A percentile compares a stretch with the other conserved stretches of the same genome.
Evolutionary conservation across 2,329 filamentous ascomycete genomes (phyloP).

Genomic region (Exutisphaerella laricina): DNA sequence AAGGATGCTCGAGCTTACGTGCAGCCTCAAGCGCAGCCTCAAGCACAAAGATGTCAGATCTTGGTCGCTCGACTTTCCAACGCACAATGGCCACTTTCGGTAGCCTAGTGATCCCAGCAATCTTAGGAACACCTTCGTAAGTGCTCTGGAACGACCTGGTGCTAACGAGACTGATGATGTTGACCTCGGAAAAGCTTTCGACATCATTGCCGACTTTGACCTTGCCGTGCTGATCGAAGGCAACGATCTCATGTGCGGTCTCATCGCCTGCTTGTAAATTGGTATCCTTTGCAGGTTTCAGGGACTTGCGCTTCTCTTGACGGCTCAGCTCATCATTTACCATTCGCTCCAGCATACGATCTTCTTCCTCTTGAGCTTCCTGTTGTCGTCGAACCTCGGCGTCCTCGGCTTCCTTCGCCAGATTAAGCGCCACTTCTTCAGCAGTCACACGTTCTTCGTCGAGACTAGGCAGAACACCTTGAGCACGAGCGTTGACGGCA

Average conservation of each 20-base stretch:
- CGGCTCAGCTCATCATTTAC: slow-evolving; percentile 62
- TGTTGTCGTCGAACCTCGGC: slow-evolving; percentile 36
- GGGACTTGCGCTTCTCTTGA: slow-evolving; percentile 54
- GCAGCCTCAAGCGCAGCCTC: slow-evolving; percentile 57
- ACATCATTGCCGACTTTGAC: slow-evolving; percentile 20
- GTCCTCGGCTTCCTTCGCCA: slow-evolving; percentile 46
- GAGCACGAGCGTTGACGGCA: slow-evolving; percentile 69
- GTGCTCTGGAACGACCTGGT: slow-evolving; percentile 11
- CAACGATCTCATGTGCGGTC: slow-evolving; percentile 16
- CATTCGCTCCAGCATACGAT: slow-evolving; percentile 63
- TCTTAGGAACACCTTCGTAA: slow-evolving; percentile 21
- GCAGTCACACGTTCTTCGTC: slow-evolving; percentile 84
- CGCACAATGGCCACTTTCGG: slow-evolving; percentile 29
- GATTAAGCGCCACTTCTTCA: slow-evolving; percentile 62
- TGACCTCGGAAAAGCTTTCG: slow-evolving; percentile 24
- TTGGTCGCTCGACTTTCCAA: slow-evolving; percentile 20
- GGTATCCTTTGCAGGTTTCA: slow-evolving; percentile 43
- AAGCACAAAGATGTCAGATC: slow-evolving; percentile 27
- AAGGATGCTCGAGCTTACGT: slow-evolving; percentile 68
- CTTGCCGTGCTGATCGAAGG: slow-evolving; percentile 27
- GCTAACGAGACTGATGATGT: slow-evolving; percentile 17
- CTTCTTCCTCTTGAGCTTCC: slow-evolving; percentile 52
- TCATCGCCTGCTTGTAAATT: slow-evolving; percentile 3
- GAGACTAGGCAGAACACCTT: slow-evolving; percentile 72
- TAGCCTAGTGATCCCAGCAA: slow-evolving; percentile 4